Conservation (phyloP, 2,329 filamentous ascomycete species). For the Fonsecaea pedrosoi region DNA sequence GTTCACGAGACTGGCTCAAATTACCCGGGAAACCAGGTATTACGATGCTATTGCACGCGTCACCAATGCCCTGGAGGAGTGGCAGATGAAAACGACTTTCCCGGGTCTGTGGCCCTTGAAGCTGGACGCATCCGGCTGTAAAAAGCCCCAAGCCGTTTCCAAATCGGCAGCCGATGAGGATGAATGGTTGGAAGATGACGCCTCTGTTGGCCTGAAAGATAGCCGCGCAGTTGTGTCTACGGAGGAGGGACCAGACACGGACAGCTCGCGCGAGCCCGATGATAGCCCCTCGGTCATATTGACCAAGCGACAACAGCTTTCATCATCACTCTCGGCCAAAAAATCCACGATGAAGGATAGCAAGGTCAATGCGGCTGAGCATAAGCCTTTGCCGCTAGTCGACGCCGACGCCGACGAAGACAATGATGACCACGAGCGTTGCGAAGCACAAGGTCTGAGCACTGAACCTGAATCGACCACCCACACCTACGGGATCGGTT, state of each 20-base stretch:
- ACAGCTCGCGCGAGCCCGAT: not conserved
- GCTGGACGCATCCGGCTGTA: slow-evolving; percentile 81
- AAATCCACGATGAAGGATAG: slow-evolving; percentile 13
- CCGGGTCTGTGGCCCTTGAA: slow-evolving; percentile 80
- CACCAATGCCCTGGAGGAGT: slow-evolving; percentile 76
- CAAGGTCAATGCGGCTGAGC: slow-evolving; percentile 17
- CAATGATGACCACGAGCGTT: slow-evolving; percentile 41
- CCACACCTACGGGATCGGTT: slow-evolving; percentile 54
- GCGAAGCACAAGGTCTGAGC: slow-evolving; percentile 50
- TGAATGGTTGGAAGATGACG: not conserved
- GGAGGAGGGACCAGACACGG: not conserved
- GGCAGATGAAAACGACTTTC: slow-evolving; percentile 73
- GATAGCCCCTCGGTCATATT: not conserved
- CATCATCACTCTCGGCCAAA: slow-evolving; percentile 26
- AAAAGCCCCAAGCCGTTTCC: slow-evolving; percentile 48
- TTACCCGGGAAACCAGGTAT: slow-evolving; percentile 81
- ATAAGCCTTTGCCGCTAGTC: slow-evolving; percentile 2
- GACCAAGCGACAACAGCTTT: slow-evolving; percentile 30
- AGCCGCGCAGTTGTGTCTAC: not conserved
- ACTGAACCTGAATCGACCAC: slow-evolving; percentile 44
- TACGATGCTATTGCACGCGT: slow-evolving; percentile 90
- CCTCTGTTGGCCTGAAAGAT: not conserved
- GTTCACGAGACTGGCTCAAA: slow-evolving; percentile 85
- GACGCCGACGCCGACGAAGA: slow-evolving; percentile 16
- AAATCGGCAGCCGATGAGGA: slow-evolving; percentile 28